Conservation (phyloP, 495 filamentous ascomycete species). For the Hypoxylon rickii region DNA sequence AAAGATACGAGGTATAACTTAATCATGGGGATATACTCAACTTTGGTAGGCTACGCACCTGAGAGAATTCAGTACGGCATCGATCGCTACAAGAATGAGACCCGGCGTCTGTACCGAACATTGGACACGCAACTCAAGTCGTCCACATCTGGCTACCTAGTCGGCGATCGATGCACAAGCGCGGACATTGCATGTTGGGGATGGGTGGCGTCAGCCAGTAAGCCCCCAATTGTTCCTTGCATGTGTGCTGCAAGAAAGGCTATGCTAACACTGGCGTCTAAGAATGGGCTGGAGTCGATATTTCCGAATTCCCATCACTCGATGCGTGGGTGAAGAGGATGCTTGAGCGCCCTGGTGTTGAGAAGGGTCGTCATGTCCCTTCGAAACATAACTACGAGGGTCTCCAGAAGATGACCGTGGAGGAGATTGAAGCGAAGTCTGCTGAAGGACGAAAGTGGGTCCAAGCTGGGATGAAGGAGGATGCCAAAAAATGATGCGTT, state of each 20-base stretch:
- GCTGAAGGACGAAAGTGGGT: constrained; percentile 61
- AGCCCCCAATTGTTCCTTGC: constrained; percentile 17
- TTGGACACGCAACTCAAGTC: constrained; percentile 72
- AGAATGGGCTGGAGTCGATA: constrained; percentile 74
- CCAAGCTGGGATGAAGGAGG: constrained; percentile 64
- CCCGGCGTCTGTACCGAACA: constrained; percentile 76
- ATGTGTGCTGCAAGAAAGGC: background rate
- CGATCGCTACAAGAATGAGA: constrained; percentile 81
- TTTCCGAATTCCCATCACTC: constrained; percentile 74
- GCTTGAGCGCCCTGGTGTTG: constrained; percentile 65
- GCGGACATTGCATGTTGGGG: constrained; percentile 85
- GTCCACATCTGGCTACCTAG: constrained; percentile 69
- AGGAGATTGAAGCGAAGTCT: constrained; percentile 58
- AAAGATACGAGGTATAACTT: background rate
- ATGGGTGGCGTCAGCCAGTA: constrained; percentile 62
- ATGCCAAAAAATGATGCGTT: constrained; percentile 39
- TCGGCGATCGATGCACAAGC: constrained; percentile 79
- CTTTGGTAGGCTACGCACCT: constrained; percentile 67
- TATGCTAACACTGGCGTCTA: constrained; percentile 25
- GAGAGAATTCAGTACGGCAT: constrained; percentile 87
- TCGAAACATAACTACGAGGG: constrained; percentile 64
- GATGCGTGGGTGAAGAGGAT: constrained; percentile 71
- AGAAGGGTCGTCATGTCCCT: constrained; percentile 83
- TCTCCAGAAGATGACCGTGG: constrained; percentile 42
- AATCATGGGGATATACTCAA: background rate